Evolutionary conservation across 306 rosid genomes (phyloP), one percentile per base, ranked within the genome.

Genomic region (Pterocarpus macrocarpus): DNA sequence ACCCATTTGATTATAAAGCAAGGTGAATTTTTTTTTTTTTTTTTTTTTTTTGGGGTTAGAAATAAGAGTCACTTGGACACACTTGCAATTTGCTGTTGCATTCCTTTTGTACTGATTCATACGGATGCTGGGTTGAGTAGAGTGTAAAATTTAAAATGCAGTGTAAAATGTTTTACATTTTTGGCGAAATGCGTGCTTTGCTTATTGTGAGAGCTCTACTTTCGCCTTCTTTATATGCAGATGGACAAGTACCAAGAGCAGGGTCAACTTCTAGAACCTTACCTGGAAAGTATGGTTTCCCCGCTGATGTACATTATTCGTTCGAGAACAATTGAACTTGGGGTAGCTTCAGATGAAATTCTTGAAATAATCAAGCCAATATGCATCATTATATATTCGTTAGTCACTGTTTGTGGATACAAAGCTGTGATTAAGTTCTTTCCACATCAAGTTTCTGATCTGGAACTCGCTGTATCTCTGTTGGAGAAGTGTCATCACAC

Each of bases 201-300:
- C 49, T 8, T 11, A 2, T 41, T 79, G 56, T 83, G 32, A 41
- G n/a, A 52, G 41, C 65, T 80, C 61, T 33, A n/a, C 3, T 7
- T 77, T 63, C 13, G 61, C 50, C 10, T 64, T 76, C 63, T n/a
- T 38, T 69, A 64, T 39, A 39, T 83, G 86, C 86, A 95, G 99
- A 80, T 95, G 96, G 99, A 93, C 82, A 95, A 95, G 87, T 95
- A 95, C 85, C 98, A 95, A 85, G 92, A 95, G 86, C 97, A 95
- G 83, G 99, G 98, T 28, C 99, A 95, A 36, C 81, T 95, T 74
- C 84, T 95, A 41, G 99, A 95, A 81, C 99, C 99, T 50, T 95
- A 93, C 87, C 85, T 93, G 68, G 99, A 93, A 87, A 90, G 89
- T 86, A 90, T 95, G 69, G 88, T 95, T 86, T 84, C 94, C 28